Evolutionary conservation across 208 protist genomes (phyloP).

Genomic region (Vickermania ingenoplastis): DNA sequence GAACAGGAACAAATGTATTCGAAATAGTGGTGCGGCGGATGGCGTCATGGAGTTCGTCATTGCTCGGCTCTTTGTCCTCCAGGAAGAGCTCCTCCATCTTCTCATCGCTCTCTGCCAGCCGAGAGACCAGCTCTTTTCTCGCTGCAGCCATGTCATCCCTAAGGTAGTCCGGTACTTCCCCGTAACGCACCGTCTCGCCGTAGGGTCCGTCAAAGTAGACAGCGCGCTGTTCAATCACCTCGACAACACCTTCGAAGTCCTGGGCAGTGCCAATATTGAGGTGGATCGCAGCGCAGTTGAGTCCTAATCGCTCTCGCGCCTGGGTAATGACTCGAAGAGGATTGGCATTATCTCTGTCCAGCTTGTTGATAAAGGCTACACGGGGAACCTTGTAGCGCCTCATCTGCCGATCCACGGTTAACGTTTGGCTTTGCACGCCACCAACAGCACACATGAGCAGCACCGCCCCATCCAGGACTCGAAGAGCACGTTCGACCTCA

Average conservation of each 20-base stretch:
- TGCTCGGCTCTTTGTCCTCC: slow-evolving; percentile 84
- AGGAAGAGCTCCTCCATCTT: slow-evolving; percentile 93
- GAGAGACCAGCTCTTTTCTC: slow-evolving; percentile 87
- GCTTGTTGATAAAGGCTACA: slow-evolving; percentile 99
- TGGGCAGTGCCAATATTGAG: slow-evolving; percentile 95
- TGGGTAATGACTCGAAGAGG: slow-evolving; percentile 69
- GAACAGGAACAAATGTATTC: slow-evolving; percentile 94
- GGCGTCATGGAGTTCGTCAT: slow-evolving; percentile 82
- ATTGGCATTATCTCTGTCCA: slow-evolving; percentile 93
- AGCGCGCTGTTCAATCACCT: slow-evolving; percentile 90
- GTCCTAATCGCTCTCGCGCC: slow-evolving; percentile 87
- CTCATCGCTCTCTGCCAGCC: slow-evolving; percentile 93
- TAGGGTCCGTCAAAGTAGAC: slow-evolving; percentile 91
- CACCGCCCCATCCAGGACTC: slow-evolving; percentile 98
- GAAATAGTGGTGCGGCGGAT: slow-evolving; percentile 92
- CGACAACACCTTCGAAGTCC: slow-evolving; percentile 94
- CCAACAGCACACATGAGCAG: slow-evolving; percentile 94
- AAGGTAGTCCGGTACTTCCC: slow-evolving; percentile 75
- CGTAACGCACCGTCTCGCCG: slow-evolving; percentile 82
- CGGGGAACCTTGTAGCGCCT: slow-evolving; percentile 96
- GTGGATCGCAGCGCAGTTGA: slow-evolving; percentile 95
- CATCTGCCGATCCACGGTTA: slow-evolving; percentile 99
- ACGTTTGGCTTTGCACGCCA: slow-evolving; percentile 97
- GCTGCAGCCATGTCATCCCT: slow-evolving; percentile 58
- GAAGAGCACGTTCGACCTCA: slow-evolving; percentile 96